Percentiles rank a stretch among this genome's conserved stretches.
Conservation (phyloP, 352 stramenopile genomes). For the Globisporangium solare region DNA sequence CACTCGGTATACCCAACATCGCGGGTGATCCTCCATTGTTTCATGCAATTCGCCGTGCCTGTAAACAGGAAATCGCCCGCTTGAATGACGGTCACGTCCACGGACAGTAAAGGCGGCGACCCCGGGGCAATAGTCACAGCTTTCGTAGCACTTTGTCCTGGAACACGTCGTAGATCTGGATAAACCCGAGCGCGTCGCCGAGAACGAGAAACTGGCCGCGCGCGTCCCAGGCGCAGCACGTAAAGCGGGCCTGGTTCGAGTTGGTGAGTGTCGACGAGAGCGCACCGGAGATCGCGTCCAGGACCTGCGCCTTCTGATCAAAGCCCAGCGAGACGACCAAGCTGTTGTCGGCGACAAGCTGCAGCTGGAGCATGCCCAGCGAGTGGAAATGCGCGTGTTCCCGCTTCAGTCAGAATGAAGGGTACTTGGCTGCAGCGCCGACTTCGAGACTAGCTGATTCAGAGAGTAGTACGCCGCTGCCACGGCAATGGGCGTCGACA, state of each 20-base stretch:
- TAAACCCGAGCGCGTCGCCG: constrained; percentile 36
- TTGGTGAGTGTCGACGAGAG: constrained; percentile 57
- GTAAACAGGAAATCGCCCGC: constrained; percentile 41
- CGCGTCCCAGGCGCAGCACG: constrained; percentile 57
- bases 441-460: constrained; percentile 5
- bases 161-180: constrained; percentile 67
- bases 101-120: constrained; percentile 15
- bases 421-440: constrained; percentile 17
- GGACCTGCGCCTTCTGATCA: constrained; percentile 66
- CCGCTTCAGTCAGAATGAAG: constrained; percentile 52
- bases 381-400: constrained; percentile 61
- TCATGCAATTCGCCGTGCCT: constrained; percentile 32
- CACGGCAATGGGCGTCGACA: background rate
- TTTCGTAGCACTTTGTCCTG: constrained; percentile 55
- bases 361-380: constrained; percentile 48
- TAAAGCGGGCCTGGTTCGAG: constrained; percentile 40
- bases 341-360: constrained; percentile 59
- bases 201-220: constrained; percentile 46
- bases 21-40: constrained; percentile 58
- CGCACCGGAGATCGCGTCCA: constrained; percentile 57
- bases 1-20: constrained; percentile 61
- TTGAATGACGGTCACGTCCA: constrained; percentile 7
- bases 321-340: constrained; percentile 74
- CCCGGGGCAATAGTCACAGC: constrained; percentile 22
- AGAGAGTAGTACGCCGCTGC: background rate